A percentile compares a stretch with the other conserved stretches of the same genome.
Evolutionary conservation across 1,284 basidiomycete species (phyloP).

Genomic region (Rhodofomes roseus): DNA sequence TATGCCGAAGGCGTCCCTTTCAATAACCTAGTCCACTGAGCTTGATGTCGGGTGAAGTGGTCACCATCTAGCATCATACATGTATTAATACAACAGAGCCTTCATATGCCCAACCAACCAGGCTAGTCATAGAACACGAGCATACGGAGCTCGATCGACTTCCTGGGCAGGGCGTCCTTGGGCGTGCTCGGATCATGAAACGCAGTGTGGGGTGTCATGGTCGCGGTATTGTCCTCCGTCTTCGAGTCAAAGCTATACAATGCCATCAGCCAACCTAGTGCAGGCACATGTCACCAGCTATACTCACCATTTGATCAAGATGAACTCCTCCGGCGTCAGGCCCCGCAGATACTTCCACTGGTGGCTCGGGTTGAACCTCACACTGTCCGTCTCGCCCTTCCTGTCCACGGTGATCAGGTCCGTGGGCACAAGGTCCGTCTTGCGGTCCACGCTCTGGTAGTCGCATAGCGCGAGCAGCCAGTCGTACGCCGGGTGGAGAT

Average conservation of each 20-base stretch:
- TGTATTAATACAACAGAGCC: no score
- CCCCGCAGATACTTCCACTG: constrained; percentile 42
- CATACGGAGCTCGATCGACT: constrained; percentile 39
- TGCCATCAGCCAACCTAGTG: no score
- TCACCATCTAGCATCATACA: no score
- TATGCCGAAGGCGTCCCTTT: no score
- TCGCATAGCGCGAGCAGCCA: constrained; percentile 45
- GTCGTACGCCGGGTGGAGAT: constrained; percentile 41
- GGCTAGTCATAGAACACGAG: no score
- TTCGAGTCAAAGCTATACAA: constrained; percentile 30
- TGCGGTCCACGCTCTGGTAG: constrained; percentile 32
- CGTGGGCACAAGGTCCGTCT: constrained; percentile 29
- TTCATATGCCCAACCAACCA: no score
- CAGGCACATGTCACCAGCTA: no score
- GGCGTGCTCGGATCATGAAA: constrained; percentile 38
- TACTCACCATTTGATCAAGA: constrained; percentile 38
- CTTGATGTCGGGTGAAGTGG: no score
- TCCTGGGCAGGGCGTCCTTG: constrained; percentile 33
- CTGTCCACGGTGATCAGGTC: constrained; percentile 27
- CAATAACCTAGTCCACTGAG: no score
- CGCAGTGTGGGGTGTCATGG: constrained; percentile 42
- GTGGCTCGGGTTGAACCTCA: constrained; percentile 34
- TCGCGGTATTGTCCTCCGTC: constrained; percentile 30
- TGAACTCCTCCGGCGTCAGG: constrained; percentile 43
- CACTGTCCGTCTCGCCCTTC: constrained; percentile 31